Conservation (phyloP, 371 early-diverging fungal genomes). For the Entomophthora muscae region DNA sequence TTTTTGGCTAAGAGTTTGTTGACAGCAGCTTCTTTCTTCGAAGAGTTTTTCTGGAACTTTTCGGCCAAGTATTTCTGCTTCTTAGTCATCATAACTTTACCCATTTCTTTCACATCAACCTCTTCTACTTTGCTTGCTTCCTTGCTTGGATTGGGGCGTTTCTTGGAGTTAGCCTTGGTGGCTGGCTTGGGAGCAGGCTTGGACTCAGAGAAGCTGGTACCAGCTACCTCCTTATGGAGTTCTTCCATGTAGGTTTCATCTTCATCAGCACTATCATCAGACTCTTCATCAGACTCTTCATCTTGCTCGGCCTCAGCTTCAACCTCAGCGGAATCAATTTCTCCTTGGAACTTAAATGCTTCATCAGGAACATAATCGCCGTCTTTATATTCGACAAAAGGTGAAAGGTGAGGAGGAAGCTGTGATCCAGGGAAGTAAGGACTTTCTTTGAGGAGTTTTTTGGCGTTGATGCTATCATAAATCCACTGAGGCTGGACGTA, state of each 20-base stretch:
- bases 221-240: conserved; percentile 18
- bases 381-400: conserved; percentile 71
- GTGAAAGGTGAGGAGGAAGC: conserved; percentile 86
- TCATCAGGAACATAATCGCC: conserved; percentile 70
- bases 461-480: conserved; percentile 82
- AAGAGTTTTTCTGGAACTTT: neutral
- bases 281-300: conserved; percentile 14
- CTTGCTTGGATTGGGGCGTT: conserved; percentile 19
- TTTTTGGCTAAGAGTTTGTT: neutral
- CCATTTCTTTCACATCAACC: conserved; percentile 68
- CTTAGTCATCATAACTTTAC: conserved; percentile 84
- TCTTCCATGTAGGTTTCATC: neutral
- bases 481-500: conserved; percentile 98
- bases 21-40: neutral
- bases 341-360: conserved; percentile 23
- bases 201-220: conserved; percentile 56
- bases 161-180: too few species aligned
- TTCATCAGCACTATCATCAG: neutral
- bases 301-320: conserved; percentile 16
- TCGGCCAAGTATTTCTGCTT: conserved; percentile 32
- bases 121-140: conserved; percentile 34
- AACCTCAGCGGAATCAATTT: conserved; percentile 18
- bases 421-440: conserved; percentile 65
- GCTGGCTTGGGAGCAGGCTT: conserved; percentile 50
- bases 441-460: conserved; percentile 40